A percentile compares a stretch with the other conserved stretches of the same genome.
These are phyloP conservation scores for Arabidopsis lyrata DNA, from an alignment of 441 rosid species.

Conservation along the genomic window DNA sequence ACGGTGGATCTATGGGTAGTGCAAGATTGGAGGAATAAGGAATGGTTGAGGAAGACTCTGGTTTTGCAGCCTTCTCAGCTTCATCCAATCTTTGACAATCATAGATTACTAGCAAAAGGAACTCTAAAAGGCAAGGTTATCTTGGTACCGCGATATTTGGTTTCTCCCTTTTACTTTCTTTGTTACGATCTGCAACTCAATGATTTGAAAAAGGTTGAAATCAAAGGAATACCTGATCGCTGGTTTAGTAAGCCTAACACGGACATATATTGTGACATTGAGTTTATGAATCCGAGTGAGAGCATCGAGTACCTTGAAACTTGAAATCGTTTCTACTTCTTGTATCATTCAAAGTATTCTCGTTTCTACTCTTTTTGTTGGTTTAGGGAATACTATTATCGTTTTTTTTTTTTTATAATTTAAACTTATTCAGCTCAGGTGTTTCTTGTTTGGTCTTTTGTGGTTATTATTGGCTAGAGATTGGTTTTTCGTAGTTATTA, in stretches of 20 bases:
- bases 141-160: background rate
- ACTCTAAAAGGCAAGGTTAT: background rate
- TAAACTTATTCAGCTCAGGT: too few relatives aligned
- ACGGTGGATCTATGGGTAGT: background rate
- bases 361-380: too few relatives aligned
- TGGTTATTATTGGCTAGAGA: too few relatives aligned
- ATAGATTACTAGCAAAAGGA: background rate
- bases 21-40: slow-evolving; percentile 8
- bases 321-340: too few relatives aligned
- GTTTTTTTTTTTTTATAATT: too few relatives aligned
- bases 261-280: background rate
- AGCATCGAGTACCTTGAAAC: background rate
- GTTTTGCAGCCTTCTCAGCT: background rate
- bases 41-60: background rate
- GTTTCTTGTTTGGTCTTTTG: too few relatives aligned
- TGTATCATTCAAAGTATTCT: too few relatives aligned
- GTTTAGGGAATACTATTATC: too few relatives aligned
- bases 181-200: background rate
- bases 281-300: slow-evolving; percentile 3
- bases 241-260: background rate
- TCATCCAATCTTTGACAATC: background rate
- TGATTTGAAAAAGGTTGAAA: background rate
- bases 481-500: too few relatives aligned
- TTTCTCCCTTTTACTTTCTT: background rate
- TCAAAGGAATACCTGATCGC: background rate